These are phyloP conservation scores for Exophiala alcalophila DNA, from an alignment of 2,329 filamentous ascomycete species.

Conservation along the genomic window DNA sequence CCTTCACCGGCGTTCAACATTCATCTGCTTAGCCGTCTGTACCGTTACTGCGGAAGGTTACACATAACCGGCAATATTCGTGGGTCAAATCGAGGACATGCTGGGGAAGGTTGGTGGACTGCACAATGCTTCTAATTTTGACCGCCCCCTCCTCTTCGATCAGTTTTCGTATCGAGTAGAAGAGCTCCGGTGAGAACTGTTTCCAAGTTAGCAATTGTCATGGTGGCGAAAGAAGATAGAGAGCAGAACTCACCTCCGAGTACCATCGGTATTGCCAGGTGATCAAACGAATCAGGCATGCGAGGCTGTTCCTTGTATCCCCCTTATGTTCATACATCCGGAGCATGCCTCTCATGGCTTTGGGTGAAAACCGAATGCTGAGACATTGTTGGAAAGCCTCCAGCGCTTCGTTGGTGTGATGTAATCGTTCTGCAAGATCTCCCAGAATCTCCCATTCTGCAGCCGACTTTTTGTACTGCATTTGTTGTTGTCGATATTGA, in stretches of 20 bases:
- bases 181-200: constrained; percentile 83
- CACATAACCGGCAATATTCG: constrained; percentile 91
- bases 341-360: constrained; percentile 82
- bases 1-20: too few species aligned
- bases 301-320: constrained; percentile 76
- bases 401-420: constrained; percentile 85
- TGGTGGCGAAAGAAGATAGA: neutral
- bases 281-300: constrained; percentile 82
- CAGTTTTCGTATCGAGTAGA: constrained; percentile 82
- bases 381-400: constrained; percentile 92
- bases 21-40: constrained; percentile 78
- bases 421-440: constrained; percentile 84
- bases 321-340: constrained; percentile 73
- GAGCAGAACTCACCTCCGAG: constrained; percentile 64
- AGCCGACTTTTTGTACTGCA: constrained; percentile 93
- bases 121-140: constrained; percentile 95
- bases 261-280: constrained; percentile 99
- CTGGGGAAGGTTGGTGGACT: constrained; percentile 90
- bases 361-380: constrained; percentile 84
- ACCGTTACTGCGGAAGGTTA: constrained; percentile 90
- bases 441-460: constrained; percentile 99
- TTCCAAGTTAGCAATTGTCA: constrained; percentile 23
- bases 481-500: constrained; percentile 86
- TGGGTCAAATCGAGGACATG: constrained; percentile 91
- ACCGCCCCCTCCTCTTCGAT: constrained; percentile 98